Evolutionary conservation across 2,329 filamentous ascomycete genomes (phyloP), one percentile per base, ranked within the genome.

Genomic region (Trichoderma breve): DNA sequence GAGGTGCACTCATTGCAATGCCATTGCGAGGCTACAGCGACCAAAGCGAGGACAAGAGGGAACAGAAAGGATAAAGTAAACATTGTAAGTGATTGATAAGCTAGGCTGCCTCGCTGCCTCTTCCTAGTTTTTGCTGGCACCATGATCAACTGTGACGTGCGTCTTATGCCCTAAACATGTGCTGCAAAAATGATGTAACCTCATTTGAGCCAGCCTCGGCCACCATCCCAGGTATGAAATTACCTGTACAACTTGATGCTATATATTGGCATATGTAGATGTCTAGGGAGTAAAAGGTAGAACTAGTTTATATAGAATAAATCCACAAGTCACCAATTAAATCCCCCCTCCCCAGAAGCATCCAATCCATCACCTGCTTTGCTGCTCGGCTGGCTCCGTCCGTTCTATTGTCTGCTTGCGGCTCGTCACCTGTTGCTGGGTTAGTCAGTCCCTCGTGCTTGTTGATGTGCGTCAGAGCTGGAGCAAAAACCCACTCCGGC

Each of bases 131-230:
- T 57, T 4, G 26, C 26, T 9, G 15, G 53, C 26, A 26, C 26
- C 26, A 57, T n/a, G 53, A 30, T 11, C 34, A 34, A 12, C 57
- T 47, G 53, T 68, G 65, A 68, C 65, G 65, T 68, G 53, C 65
- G 12, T 61, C 36, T 69, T 61, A 51, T 69, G 66, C 66, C 66
- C 66, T 69, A 69, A 69, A 15, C 60, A 39, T 69, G 34, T 55
- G 47, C 65, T 26, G 18, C n/a, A 24, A 43, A 51, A 24, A 53
- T 69, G 66, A 69, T 69, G 66, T 28, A 69, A 61, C 66, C 36
- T 4, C 47, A 34, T 36, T 47, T 64, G 26, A 12, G 21, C 14
- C 12, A 39, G 32, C 60, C 60, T 62, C 21, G 60, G 34, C 21
- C 32, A 62, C 60, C 60, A 62, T 39, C 32, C 26, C 32, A 6